phyloP scores from a whole-genome alignment of 148 eudicot genomes.

The Spergularia bocconei region DNA sequence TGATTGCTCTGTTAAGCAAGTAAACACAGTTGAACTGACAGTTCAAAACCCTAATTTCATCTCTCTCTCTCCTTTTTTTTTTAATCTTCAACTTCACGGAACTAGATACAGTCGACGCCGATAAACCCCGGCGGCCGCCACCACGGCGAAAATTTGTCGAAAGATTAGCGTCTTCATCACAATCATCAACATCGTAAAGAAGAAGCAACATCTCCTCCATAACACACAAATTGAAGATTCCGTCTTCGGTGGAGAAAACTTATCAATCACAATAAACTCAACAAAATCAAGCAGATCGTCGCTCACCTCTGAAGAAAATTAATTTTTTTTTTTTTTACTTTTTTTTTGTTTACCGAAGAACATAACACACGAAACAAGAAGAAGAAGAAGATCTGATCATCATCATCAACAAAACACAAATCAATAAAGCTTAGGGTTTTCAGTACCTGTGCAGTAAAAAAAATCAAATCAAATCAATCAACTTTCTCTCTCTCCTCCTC shows the following conservation, averaged over 20 bases:
- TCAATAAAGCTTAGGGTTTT: slow-evolving; percentile 20
- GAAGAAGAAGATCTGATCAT: background rate
- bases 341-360: background rate
- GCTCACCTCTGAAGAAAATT: background rate
- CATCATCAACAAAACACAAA: slow-evolving; percentile 1
- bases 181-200: background rate
- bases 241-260: no score
- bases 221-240: no score
- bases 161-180: background rate
- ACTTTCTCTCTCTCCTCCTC: no score
- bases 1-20: no score
- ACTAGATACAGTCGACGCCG: background rate
- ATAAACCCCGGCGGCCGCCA: slow-evolving; percentile 11
- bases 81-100: background rate
- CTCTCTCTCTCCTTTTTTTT: no score
- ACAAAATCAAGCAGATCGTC: slow-evolving; percentile 1
- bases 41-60: background rate
- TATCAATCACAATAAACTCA: no score
- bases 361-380: background rate
- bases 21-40: background rate
- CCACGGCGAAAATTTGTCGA: background rate
- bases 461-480: background rate
- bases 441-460: slow-evolving; percentile 10
- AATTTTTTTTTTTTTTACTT: background rate
- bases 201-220: background rate